Evolutionary conservation across 805 yeast genomes (phyloP).

Genomic region (Kluyveromyces siamensis): DNA sequence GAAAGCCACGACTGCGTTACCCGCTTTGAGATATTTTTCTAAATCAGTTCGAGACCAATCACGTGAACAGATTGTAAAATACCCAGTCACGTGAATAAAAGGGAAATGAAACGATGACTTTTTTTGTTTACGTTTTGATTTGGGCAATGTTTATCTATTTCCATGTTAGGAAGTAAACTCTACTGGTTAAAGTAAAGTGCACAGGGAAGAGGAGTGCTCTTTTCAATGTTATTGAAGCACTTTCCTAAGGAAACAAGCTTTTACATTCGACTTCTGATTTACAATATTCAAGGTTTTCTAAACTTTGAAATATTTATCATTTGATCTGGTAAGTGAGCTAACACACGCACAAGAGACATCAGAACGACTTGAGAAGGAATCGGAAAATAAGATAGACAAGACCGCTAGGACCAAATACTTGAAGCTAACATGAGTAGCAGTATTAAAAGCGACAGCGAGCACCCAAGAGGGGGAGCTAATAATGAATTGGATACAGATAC

Average conservation of each 20-base stretch:
- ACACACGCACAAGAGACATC: too few relatives aligned
- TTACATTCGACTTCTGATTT: too few relatives aligned
- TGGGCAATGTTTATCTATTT: not conserved
- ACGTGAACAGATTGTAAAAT: not conserved
- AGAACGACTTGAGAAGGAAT: too few relatives aligned
- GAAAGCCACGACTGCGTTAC: not conserved
- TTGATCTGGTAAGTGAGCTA: too few relatives aligned
- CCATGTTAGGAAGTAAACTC: not conserved
- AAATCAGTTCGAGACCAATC: not conserved
- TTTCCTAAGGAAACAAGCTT: too few relatives aligned
- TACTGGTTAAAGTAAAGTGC: not conserved
- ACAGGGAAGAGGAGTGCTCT: not conserved
- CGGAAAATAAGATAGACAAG: too few relatives aligned
- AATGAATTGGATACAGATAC: not conserved
- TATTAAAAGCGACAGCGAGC: not conserved
- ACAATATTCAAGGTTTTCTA: too few relatives aligned
- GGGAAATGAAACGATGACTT: not conserved
- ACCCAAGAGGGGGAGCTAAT: not conserved
- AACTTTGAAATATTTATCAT: too few relatives aligned
- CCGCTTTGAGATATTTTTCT: not conserved
- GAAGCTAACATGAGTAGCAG: not conserved
- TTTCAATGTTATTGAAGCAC: too few relatives aligned
- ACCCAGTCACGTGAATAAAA: not conserved
- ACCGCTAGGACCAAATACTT: not conserved
- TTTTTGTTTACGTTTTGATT: too few relatives aligned